phyloP scores from a whole-genome alignment of 2,329 filamentous ascomycete genomes.

The Akanthomyces muscarius region DNA sequence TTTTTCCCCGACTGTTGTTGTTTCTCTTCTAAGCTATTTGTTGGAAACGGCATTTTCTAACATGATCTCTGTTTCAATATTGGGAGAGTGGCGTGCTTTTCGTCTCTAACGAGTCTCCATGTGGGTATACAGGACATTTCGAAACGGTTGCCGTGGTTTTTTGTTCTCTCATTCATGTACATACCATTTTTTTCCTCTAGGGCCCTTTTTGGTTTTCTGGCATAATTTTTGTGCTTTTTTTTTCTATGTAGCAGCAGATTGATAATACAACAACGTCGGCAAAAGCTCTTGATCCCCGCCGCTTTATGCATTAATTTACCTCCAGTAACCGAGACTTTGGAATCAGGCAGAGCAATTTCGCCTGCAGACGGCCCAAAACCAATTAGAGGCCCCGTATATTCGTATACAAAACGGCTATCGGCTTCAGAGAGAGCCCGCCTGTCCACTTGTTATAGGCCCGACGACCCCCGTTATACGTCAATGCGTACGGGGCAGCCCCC shows the following conservation, averaged over 20 bases:
- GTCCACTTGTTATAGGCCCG: not conserved
- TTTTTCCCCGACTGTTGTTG: not conserved
- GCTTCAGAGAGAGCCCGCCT: not conserved
- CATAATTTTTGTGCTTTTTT: not conserved
- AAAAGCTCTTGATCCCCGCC: not conserved
- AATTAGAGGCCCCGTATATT: not conserved
- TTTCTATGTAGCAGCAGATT: not conserved
- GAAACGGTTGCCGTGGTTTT: not conserved
- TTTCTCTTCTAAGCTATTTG: not conserved
- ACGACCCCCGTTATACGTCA: conserved; percentile 2
- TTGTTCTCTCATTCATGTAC: conserved; percentile 2
- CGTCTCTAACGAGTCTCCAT: not conserved
- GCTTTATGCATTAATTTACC: not conserved
- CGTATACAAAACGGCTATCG: conserved; percentile 1
- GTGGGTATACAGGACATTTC: conserved; percentile 12
- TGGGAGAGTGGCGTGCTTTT: not conserved
- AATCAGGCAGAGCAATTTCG: no score
- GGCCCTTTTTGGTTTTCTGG: not conserved
- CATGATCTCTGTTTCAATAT: not conserved
- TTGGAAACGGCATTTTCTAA: not conserved
- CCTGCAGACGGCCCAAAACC: not conserved
- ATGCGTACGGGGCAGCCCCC: not conserved
- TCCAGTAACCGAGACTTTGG: not conserved
- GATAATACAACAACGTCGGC: not conserved
- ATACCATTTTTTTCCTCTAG: not conserved